Conservation (phyloP, 164 flowering plant genomes). For the Berberis thunbergii region DNA sequence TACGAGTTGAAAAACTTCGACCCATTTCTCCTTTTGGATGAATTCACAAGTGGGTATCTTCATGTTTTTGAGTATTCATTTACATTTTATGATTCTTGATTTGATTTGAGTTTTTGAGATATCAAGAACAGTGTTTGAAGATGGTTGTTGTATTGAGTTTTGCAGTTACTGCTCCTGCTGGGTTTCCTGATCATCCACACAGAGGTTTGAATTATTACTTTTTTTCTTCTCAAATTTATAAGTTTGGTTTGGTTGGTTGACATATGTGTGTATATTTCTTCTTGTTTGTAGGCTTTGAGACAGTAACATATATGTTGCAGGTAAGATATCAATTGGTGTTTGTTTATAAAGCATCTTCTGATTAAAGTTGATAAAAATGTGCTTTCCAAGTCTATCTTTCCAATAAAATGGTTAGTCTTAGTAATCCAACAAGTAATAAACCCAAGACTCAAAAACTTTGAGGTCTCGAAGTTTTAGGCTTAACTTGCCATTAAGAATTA, state of each 20-base stretch:
- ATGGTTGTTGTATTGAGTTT: constrained; percentile 2
- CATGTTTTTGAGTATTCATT: not conserved
- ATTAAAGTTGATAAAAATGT: not conserved
- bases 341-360: not conserved
- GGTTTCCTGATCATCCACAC: constrained; percentile 94
- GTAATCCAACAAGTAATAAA: not conserved
- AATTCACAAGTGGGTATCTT: constrained; percentile 52
- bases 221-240: not conserved
- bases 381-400: not conserved
- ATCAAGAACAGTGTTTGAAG: not conserved
- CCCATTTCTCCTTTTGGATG: constrained; percentile 83
- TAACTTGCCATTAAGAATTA: no score
- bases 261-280: not conserved
- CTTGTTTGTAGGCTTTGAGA: constrained; percentile 60
- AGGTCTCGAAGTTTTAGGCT: no score
- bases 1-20: constrained; percentile 61
- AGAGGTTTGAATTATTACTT: constrained; percentile 41
- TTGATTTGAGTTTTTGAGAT: not conserved
- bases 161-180: constrained; percentile 87
- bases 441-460: no score
- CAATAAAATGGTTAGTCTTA: not conserved
- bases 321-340: constrained; percentile 15
- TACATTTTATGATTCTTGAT: not conserved
- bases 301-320: constrained; percentile 83
- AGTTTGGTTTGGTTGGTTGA: not conserved